These are phyloP conservation scores for Phytopythium helicoides DNA, from an alignment of 352 stramenopile genomes.

Conservation along the genomic window DNA sequence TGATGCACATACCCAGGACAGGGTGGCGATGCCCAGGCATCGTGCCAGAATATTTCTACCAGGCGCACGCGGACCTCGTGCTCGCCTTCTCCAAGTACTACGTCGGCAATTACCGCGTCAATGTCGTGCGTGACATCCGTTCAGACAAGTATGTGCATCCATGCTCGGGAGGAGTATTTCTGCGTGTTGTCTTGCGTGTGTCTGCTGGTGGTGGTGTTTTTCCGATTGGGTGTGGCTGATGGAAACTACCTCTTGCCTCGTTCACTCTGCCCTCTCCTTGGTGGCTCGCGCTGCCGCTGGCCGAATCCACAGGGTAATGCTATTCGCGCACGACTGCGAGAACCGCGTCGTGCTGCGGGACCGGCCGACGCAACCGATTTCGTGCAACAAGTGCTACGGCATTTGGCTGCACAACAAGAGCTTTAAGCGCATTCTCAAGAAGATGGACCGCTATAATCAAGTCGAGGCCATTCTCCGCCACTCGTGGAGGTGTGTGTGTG, in stretches of 20 bases:
- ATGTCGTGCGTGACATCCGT: slow-evolving; percentile 60
- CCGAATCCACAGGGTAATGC: slow-evolving; percentile 37
- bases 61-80: slow-evolving; percentile 42
- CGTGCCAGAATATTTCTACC: slow-evolving; percentile 54
- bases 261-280: neutral
- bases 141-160: slow-evolving; percentile 47
- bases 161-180: slow-evolving; percentile 1
- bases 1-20: slow-evolving; percentile 43
- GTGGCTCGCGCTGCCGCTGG: neutral
- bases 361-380: slow-evolving; percentile 39
- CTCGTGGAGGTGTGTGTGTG: slow-evolving; percentile 43
- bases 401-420: slow-evolving; percentile 64
- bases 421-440: slow-evolving; percentile 67
- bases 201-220: neutral
- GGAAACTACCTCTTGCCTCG: slow-evolving; percentile 2
- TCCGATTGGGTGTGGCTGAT: slow-evolving; percentile 4
- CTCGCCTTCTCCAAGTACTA: slow-evolving; percentile 71
- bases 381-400: slow-evolving; percentile 49
- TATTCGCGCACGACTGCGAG: slow-evolving; percentile 70
- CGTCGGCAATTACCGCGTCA: slow-evolving; percentile 57
- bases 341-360: slow-evolving; percentile 52
- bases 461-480: slow-evolving; percentile 57
- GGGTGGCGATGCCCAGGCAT: slow-evolving; percentile 63
- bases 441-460: slow-evolving; percentile 61
- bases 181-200: slow-evolving; percentile 1